These are phyloP conservation scores for Corylus avellana DNA, from an alignment of 306 rosid species.

Conservation along the genomic window DNA sequence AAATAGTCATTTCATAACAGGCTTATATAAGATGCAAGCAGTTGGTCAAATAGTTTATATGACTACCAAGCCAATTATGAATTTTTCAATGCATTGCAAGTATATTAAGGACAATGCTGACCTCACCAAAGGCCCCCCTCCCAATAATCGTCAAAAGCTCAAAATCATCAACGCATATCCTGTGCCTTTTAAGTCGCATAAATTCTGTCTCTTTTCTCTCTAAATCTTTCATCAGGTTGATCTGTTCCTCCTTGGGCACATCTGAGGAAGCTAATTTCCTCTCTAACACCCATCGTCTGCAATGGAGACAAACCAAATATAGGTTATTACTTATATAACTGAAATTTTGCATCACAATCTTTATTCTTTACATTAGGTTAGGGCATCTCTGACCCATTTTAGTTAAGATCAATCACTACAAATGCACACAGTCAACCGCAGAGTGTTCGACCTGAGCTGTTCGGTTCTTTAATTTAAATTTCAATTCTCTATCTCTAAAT, in stretches of 20 bases:
- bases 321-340: background rate
- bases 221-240: constrained; percentile 88
- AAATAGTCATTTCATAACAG: constrained; percentile 18
- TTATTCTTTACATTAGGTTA: background rate
- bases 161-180: constrained; percentile 92
- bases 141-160: constrained; percentile 95
- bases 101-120: constrained; percentile 42
- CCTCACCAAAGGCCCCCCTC: constrained; percentile 99
- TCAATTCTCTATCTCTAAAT: background rate
- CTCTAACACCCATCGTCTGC: constrained; percentile 94
- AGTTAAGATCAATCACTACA: background rate
- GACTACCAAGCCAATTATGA: background rate
- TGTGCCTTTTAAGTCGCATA: constrained; percentile 95
- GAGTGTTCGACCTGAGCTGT: background rate
- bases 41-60: constrained; percentile 8
- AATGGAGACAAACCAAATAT: constrained; percentile 21
- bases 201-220: constrained; percentile 97
- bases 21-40: constrained; percentile 14
- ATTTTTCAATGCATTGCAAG: constrained; percentile 22
- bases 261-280: constrained; percentile 84
- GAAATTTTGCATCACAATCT: background rate
- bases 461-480: background rate
- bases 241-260: constrained; percentile 86
- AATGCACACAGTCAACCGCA: background rate
- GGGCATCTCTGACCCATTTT: background rate